A percentile compares a stretch with the other conserved stretches of the same genome.
Evolutionary conservation across 129 eudicot genomes (phyloP).

Genomic region (sunflower (Helianthus annuus)): HanXRQr2.0-SUNRISE NC_035436.2:837995-838494

Average conservation of each 20-base stretch:
- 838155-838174: constrained; percentile 32
- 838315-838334: constrained; percentile 32
- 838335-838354: constrained; percentile 13
- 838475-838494: constrained; percentile 26
- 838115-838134: constrained; percentile 32
- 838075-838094: constrained; percentile 27
- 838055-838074: constrained; percentile 44
- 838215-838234: no score
- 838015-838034: constrained; percentile 15
- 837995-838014: constrained; percentile 33
- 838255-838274: constrained; percentile 30
- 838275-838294: constrained; percentile 34
- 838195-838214: not conserved
- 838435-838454: constrained; percentile 40
- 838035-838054: constrained; percentile 45
- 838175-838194: constrained; percentile 11
- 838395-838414: constrained; percentile 5
- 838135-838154: constrained; percentile 40
- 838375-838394: constrained; percentile 35
- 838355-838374: constrained; percentile 25
- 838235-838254: not conserved
- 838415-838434: constrained; percentile 36
- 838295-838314: constrained; percentile 26
- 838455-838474: constrained; percentile 22
- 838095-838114: constrained; percentile 24